These are phyloP conservation scores for Orbilia ellipsospora DNA, from an alignment of 2,329 filamentous ascomycete genomes.

Conservation along the genomic window DNA sequence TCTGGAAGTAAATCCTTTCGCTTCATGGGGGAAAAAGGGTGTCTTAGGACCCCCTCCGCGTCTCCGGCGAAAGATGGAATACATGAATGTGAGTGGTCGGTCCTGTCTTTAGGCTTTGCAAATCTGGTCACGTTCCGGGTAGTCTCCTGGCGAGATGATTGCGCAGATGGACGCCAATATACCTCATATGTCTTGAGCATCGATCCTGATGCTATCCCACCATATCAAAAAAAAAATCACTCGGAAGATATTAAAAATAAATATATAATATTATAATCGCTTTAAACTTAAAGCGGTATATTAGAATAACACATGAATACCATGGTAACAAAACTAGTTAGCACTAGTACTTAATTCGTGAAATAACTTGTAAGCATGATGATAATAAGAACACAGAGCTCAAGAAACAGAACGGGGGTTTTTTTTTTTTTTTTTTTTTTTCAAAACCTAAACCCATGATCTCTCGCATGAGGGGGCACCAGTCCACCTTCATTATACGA, in stretches of 20 bases:
- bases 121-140: conserved; percentile 4
- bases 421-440: no score
- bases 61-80: no score
- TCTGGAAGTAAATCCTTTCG: conserved; percentile 11
- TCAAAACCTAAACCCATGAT: conserved; percentile 21
- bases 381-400: neutral
- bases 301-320: neutral
- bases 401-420: no score
- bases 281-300: neutral
- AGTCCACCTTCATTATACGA: conserved; percentile 22
- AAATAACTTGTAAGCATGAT: conserved; percentile 1
- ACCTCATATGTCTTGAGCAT: neutral
- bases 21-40: neutral
- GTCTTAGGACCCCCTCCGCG: neutral
- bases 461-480: conserved; percentile 39
- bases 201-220: neutral
- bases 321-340: neutral
- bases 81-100: no score
- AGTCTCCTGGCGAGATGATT: conserved; percentile 11
- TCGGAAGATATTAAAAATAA: neutral
- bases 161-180: conserved; percentile 8
- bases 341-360: no score
- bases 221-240: neutral
- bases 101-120: no score
- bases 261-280: no score